These are phyloP conservation scores for Rhodotorula mucilaginosa DNA, from an alignment of 1,284 basidiomycete genomes.

Conservation along the genomic window DNA sequence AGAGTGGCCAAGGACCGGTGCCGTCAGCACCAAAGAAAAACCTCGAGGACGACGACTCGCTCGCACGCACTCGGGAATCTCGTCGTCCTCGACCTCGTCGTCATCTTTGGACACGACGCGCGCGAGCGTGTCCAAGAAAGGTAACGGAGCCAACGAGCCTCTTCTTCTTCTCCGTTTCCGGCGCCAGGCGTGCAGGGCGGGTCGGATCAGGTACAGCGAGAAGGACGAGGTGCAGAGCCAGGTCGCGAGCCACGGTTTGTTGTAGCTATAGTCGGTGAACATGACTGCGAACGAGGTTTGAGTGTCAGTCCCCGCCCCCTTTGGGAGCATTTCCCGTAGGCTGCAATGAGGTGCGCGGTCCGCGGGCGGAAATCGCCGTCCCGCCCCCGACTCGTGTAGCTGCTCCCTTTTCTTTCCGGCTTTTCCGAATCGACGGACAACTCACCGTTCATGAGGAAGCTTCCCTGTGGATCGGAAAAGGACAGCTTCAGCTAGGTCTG, in stretches of 20 bases:
- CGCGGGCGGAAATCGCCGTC: neutral
- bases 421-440: too few species aligned
- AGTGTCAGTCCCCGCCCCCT: neutral
- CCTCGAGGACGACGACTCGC: too few species aligned
- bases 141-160: neutral
- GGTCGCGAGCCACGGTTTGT: conserved; percentile 58
- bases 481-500: neutral
- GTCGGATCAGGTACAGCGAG: conserved; percentile 75
- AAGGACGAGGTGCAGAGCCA: conserved; percentile 87
- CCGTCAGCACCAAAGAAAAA: too few species aligned
- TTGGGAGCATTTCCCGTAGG: too few species aligned
- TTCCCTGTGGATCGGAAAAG: conserved; percentile 11
- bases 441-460: conserved; percentile 41
- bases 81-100: neutral
- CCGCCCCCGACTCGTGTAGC: neutral
- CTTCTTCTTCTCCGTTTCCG: conserved; percentile 13
- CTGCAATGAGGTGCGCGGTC: too few species aligned
- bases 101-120: conserved; percentile 19
- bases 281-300: conserved; percentile 22
- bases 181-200: conserved; percentile 57
- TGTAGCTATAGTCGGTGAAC: conserved; percentile 43
- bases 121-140: neutral
- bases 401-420: neutral
- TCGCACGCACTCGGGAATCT: conserved; percentile 1
- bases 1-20: too few species aligned